Evolutionary conservation across 2,329 filamentous ascomycete species (phyloP).

Genomic region (Beauveria brongniartii): DNA sequence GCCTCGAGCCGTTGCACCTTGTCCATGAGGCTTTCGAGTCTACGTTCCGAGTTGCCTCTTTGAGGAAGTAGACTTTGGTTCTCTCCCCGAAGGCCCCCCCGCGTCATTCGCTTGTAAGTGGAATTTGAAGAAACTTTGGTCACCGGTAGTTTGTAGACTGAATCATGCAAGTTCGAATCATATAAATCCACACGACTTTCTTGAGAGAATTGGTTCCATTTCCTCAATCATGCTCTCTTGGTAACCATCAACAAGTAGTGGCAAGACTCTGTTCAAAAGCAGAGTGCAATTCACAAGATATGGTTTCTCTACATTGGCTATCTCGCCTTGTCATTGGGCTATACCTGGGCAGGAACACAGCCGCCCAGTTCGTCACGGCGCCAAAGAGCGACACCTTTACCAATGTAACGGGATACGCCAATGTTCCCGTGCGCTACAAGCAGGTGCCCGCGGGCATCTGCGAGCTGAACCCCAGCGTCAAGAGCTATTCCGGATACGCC

Average conservation of each 20-base stretch:
- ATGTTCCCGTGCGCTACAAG: constrained; percentile 17
- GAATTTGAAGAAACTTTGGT: too few species aligned
- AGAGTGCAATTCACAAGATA: neutral
- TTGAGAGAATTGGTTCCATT: too few species aligned
- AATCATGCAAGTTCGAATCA: too few species aligned
- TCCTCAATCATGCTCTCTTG: too few species aligned
- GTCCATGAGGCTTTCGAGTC: neutral
- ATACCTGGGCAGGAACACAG: neutral
- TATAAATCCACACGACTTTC: too few species aligned
- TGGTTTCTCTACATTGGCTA: neutral
- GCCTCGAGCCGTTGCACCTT: neutral
- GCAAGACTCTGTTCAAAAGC: too few species aligned
- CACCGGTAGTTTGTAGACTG: too few species aligned
- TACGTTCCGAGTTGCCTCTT: neutral
- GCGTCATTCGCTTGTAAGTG: too few species aligned
- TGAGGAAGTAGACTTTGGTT: neutral
- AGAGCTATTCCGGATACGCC: constrained; percentile 46
- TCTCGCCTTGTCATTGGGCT: neutral
- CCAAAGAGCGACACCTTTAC: constrained; percentile 12
- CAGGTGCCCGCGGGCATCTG: constrained; percentile 31
- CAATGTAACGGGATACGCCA: constrained; percentile 14
- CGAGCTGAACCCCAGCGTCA: constrained; percentile 26
- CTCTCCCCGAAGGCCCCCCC: too few species aligned
- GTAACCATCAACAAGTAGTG: too few species aligned
- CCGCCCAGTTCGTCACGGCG: constrained; percentile 18